phyloP scores from a whole-genome alignment of 2,329 filamentous ascomycete genomes.

The Tolypocladium sp. region DNA sequence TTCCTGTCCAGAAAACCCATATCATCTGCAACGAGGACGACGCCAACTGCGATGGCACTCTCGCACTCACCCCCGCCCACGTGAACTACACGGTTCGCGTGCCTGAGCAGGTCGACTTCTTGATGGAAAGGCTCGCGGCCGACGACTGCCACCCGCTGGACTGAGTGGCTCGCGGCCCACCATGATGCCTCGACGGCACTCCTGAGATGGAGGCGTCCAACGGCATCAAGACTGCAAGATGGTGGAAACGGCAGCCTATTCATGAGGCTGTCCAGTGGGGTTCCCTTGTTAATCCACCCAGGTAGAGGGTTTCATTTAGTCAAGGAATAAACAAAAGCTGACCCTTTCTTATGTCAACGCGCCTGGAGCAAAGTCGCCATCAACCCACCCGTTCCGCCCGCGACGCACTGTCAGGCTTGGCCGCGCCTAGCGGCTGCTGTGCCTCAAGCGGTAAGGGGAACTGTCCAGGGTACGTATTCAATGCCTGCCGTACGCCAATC shows the following conservation, averaged over 20 bases:
- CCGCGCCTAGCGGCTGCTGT: slow-evolving; percentile 9
- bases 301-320: neutral
- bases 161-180: neutral
- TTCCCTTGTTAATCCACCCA: neutral
- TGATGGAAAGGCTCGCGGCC: neutral
- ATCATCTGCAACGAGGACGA: neutral
- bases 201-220: neutral
- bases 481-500: slow-evolving; percentile 26
- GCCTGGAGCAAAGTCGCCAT: neutral
- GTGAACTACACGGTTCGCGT: neutral
- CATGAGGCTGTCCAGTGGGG: neutral
- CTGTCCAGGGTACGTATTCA: slow-evolving; percentile 12
- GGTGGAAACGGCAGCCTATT: neutral
- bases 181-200: neutral
- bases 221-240: neutral
- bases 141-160: neutral
- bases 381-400: neutral
- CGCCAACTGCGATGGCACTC: neutral
- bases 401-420: neutral
- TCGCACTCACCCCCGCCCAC: neutral
- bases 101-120: neutral
- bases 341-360: neutral
- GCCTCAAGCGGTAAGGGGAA: slow-evolving; percentile 17
- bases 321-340: neutral
- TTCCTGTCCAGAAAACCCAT: neutral